Evolutionary conservation across 805 yeast species (phyloP).

Genomic region (Kluyveromyces nonfermentans): DNA sequence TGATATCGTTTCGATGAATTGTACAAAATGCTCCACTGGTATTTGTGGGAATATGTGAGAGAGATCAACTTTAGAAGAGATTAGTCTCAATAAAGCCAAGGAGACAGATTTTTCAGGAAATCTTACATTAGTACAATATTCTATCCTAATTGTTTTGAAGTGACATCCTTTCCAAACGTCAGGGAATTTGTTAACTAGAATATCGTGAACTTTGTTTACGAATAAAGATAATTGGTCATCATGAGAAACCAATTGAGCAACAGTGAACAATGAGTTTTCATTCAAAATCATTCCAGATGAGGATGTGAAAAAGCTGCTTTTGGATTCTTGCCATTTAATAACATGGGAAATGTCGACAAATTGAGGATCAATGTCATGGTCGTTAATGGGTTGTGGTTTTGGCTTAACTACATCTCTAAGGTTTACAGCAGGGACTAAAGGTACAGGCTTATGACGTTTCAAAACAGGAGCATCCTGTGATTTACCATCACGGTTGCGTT

Average conservation of each 20-base stretch:
- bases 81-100: background rate
- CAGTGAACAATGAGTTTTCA: constrained; percentile 15
- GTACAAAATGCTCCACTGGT: background rate
- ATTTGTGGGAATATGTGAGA: background rate
- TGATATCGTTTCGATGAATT: background rate
- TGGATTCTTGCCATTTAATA: background rate
- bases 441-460: background rate
- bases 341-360: background rate
- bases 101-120: background rate
- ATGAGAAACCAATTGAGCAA: constrained; percentile 15
- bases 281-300: background rate
- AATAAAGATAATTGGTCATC: constrained; percentile 19
- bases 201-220: constrained; percentile 8
- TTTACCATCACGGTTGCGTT: constrained; percentile 1
- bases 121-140: background rate
- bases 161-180: constrained; percentile 9
- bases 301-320: background rate
- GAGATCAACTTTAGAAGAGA: background rate
- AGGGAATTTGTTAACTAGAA: constrained; percentile 10
- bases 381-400: background rate
- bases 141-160: background rate
- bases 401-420: background rate
- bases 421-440: background rate
- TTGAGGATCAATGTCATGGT: background rate
- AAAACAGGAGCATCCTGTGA: background rate